Evolutionary conservation across 306 rosid species (phyloP).

Genomic region (Pyrus bretschneideri): DNA sequence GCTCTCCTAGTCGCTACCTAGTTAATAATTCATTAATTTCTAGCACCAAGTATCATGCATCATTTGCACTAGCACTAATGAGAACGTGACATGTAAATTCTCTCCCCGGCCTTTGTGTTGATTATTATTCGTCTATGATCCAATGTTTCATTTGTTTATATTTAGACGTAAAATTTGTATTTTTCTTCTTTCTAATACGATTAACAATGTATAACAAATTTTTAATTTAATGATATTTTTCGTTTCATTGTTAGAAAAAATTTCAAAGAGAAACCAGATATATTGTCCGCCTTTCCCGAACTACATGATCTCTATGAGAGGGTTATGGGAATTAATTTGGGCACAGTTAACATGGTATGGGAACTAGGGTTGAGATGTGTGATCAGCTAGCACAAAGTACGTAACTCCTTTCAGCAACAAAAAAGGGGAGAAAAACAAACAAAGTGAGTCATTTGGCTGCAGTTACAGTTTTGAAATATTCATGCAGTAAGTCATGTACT

Average conservation of each 20-base stretch:
- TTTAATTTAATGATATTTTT: too few species aligned
- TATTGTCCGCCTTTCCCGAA: too few species aligned
- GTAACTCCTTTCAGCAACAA: background rate
- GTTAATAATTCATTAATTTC: background rate
- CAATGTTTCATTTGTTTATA: background rate
- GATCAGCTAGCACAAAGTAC: background rate
- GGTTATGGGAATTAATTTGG: background rate
- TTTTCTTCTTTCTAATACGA: too few species aligned
- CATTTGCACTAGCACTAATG: background rate
- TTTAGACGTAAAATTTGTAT: too few species aligned
- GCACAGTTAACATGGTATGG: background rate
- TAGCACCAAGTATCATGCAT: background rate
- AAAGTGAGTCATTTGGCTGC: background rate
- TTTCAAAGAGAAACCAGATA: too few species aligned
- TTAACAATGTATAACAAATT: too few species aligned
- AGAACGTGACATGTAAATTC: background rate
- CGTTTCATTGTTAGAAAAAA: too few species aligned
- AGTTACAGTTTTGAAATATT: background rate
- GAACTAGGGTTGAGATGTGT: background rate
- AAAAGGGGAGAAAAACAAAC: background rate
- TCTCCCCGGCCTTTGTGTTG: background rate
- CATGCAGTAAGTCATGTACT: conserved; percentile 1
- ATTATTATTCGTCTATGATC: background rate
- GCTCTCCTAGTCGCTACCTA: conserved; percentile 3
- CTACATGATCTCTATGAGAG: too few species aligned